Percentiles rank a stretch among this genome's conserved stretches.
Evolutionary conservation across 352 stramenopile species (phyloP).

Genomic region (Pythium scleroteichum): DNA sequence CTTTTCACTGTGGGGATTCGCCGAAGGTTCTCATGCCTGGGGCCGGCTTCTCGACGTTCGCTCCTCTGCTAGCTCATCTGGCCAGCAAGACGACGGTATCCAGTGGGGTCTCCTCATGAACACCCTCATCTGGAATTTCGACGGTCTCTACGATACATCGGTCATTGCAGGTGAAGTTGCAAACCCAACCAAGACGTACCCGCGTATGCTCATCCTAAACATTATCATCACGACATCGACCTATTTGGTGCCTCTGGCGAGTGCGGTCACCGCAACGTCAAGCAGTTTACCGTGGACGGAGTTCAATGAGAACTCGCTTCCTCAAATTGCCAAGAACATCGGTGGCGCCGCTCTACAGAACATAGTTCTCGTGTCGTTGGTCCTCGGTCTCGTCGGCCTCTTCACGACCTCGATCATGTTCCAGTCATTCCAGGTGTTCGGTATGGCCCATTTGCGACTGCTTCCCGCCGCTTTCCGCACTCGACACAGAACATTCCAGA

Average conservation of each 20-base stretch:
- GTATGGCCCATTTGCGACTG: constrained; percentile 59
- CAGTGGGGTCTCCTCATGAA: constrained; percentile 66
- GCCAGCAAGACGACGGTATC: constrained; percentile 1
- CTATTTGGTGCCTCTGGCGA: constrained; percentile 18
- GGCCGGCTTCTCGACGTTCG: constrained; percentile 19
- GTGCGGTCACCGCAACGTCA: constrained; percentile 6
- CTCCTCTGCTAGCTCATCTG: background rate
- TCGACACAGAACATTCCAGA: constrained; percentile 14
- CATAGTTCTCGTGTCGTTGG: constrained; percentile 38
- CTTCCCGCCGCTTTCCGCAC: constrained; percentile 72
- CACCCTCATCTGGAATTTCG: constrained; percentile 89
- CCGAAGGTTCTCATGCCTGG: constrained; percentile 27
- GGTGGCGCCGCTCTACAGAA: constrained; percentile 70
- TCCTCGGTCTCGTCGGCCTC: constrained; percentile 71
- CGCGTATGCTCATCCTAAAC: constrained; percentile 68
- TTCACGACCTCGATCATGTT: constrained; percentile 86
- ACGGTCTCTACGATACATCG: constrained; percentile 84
- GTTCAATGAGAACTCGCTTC: constrained; percentile 8
- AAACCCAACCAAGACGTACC: constrained; percentile 39
- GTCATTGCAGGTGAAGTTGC: constrained; percentile 83
- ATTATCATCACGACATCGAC: constrained; percentile 53
- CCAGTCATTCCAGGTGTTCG: constrained; percentile 74
- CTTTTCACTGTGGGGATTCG: constrained; percentile 47
- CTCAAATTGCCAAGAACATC: constrained; percentile 17
- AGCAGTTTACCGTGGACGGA: background rate